Evolutionary conservation across 768 basidiomycete species (phyloP), one percentile per base, ranked within the genome.

Genomic region (Xanthoconium purpureum): DNA sequence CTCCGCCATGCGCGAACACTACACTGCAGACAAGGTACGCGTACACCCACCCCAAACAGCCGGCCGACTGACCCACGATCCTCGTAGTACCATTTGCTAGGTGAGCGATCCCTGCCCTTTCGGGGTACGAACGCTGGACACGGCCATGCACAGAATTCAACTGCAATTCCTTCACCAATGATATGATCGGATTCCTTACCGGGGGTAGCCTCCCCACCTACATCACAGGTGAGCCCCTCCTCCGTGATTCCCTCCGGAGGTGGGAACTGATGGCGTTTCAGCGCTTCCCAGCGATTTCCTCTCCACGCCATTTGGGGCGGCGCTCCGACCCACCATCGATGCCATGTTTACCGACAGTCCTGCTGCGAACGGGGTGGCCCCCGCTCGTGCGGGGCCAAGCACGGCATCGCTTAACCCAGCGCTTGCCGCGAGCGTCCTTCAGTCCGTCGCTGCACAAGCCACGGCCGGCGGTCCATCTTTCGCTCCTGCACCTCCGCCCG

Each of bases 161-260:
- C 65, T 97, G 94, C 72, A 98, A 98, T 70, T 89, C 91, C 2
- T 98, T 98, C 62, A 94, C 93, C 3, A 91, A 88, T 56, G 93
- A 96, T 60, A 85, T 85, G 55, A 74, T 93, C 35, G 93, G 89
- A 3, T 94, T 97, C 66, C 73, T 98, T 47, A 96, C 91, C 0
- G 93, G 94, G 30, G 79, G 79, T 5, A 83, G 84, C 15, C 90
- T 97, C 52, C 94, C 94, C 4, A 60, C 78, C 3, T 93, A 84
- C 72, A 91, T 98, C 59, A 89, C 83, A 73, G 88, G 94, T 87
- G 61, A 52, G 45, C 20, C 3, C 32, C 32, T 40, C 32, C 2
- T 32, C 47, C 13, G 3, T 6, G 24, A 44, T 18, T 39, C 17
- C 13, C 17, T 20, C 29, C 6, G 24, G 46, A 10, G n/a, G 44